Percentiles rank a stretch among this genome's conserved stretches.
Conservation (phyloP, 768 basidiomycete genomes). For the Panellus pusillus region DNA sequence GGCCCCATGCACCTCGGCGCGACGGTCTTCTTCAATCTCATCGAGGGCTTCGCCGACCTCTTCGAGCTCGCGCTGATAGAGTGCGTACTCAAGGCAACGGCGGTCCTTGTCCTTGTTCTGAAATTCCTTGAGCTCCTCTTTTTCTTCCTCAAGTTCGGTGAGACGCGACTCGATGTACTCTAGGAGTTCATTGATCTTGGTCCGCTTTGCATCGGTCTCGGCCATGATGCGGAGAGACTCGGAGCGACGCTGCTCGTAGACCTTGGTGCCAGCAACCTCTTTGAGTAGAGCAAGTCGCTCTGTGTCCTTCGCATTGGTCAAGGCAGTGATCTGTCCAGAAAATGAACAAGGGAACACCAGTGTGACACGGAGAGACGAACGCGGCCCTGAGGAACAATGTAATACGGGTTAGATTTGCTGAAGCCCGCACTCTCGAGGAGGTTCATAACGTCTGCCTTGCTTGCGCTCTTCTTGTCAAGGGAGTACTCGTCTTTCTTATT, state of each 20-base stretch:
- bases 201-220: constrained; percentile 90
- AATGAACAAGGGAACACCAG: constrained; percentile 13
- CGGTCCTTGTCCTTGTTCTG: constrained; percentile 95
- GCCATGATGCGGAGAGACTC: constrained; percentile 97
- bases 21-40: constrained; percentile 81
- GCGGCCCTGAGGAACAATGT: constrained; percentile 97
- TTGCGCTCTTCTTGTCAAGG: constrained; percentile 91
- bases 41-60: constrained; percentile 86
- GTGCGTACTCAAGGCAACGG: constrained; percentile 90
- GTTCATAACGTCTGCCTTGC: constrained; percentile 97
- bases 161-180: constrained; percentile 90
- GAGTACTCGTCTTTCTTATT: constrained; percentile 99
- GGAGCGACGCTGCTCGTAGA: constrained; percentile 90
- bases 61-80: constrained; percentile 88
- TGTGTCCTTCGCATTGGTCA: constrained; percentile 96
- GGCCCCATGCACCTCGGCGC: constrained; percentile 79
- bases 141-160: constrained; percentile 93
- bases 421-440: constrained; percentile 96
- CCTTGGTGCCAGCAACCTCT: constrained; percentile 97
- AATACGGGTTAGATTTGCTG: constrained; percentile 97
- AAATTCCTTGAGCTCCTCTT: constrained; percentile 95
- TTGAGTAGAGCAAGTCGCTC: constrained; percentile 94
- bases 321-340: constrained; percentile 74
- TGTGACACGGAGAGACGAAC: constrained; percentile 45
- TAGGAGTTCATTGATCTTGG: constrained; percentile 87